Evolutionary conservation across 2,329 filamentous ascomycete species (phyloP).

Genomic region (Cercospora berteroae): DNA sequence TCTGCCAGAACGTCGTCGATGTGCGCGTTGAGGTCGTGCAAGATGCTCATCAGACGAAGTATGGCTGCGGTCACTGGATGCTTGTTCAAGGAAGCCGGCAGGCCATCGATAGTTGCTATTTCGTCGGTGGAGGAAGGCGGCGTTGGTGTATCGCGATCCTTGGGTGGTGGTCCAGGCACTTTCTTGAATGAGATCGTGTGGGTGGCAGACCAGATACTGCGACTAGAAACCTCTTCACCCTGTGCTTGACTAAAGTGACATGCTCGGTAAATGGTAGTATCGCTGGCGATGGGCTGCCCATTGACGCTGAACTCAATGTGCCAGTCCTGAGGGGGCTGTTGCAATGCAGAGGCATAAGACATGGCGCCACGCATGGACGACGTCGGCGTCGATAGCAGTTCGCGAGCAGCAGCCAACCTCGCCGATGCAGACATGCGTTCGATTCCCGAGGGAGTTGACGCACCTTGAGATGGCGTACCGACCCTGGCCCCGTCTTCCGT

Average conservation of each 20-base stretch:
- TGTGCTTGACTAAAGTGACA: constrained; percentile 70
- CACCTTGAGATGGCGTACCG: constrained; percentile 69
- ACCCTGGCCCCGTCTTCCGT: constrained; percentile 90
- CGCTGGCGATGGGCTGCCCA: constrained; percentile 77
- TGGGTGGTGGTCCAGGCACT: constrained; percentile 76
- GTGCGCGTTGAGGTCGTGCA: constrained; percentile 90
- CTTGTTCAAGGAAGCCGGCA: constrained; percentile 78
- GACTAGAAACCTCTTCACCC: constrained; percentile 63
- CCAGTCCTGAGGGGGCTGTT: constrained; percentile 84
- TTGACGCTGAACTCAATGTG: constrained; percentile 94
- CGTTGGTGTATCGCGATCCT: constrained; percentile 59
- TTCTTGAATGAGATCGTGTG: constrained; percentile 91
- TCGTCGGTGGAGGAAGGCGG: constrained; percentile 56
- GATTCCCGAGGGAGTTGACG: constrained; percentile 36
- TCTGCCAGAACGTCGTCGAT: constrained; percentile 86
- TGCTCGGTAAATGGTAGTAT: constrained; percentile 93
- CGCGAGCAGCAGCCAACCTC: constrained; percentile 36
- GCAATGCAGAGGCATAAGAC: constrained; percentile 82
- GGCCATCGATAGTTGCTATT: constrained; percentile 52
- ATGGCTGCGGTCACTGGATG: constrained; percentile 84
- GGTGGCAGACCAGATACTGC: constrained; percentile 84
- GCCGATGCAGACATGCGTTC: constrained; percentile 35
- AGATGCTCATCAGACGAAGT: constrained; percentile 78
- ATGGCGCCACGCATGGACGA: constrained; percentile 57
- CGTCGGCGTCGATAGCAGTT: constrained; percentile 48